phyloP scores from a whole-genome alignment of 2,329 filamentous ascomycete species.

The Ilyonectria destructans region DNA sequence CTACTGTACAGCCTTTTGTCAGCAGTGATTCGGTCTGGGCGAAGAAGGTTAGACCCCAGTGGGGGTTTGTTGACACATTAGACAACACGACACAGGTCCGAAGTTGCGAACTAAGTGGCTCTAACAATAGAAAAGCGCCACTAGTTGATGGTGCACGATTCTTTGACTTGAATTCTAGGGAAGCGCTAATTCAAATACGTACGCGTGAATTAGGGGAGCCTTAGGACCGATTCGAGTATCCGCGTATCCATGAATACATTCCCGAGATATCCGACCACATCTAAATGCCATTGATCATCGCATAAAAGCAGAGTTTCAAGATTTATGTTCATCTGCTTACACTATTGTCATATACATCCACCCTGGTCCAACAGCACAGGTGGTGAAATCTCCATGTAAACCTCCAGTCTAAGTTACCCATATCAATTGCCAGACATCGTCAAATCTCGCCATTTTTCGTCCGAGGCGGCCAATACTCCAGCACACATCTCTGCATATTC shows the following conservation, averaged over 20 bases:
- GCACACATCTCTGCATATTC: slow-evolving; percentile 39
- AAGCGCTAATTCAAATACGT: too few relatives aligned
- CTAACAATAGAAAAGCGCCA: not conserved
- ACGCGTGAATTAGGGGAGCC: too few relatives aligned
- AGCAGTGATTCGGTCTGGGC: not conserved
- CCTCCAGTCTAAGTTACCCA: not conserved
- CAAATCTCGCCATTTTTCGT: slow-evolving; percentile 48
- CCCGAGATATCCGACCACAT: not conserved
- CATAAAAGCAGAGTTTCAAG: not conserved
- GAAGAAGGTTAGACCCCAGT: not conserved
- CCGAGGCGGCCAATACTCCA: slow-evolving; percentile 44
- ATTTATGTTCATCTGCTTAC: not conserved
- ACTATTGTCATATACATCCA: not conserved
- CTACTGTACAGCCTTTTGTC: not conserved
- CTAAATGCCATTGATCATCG: too few relatives aligned
- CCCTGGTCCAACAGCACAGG: not conserved
- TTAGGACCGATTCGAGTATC: too few relatives aligned
- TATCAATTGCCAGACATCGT: slow-evolving; percentile 8
- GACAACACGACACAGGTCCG: not conserved
- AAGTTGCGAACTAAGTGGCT: not conserved
- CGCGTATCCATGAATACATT: not conserved
- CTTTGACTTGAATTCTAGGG: too few relatives aligned
- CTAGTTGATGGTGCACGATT: too few relatives aligned
- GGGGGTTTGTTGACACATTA: not conserved
- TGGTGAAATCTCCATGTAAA: not conserved